Evolutionary conservation across 2,329 filamentous ascomycete species (phyloP).

Genomic region (Epichloe aotearoae): DNA sequence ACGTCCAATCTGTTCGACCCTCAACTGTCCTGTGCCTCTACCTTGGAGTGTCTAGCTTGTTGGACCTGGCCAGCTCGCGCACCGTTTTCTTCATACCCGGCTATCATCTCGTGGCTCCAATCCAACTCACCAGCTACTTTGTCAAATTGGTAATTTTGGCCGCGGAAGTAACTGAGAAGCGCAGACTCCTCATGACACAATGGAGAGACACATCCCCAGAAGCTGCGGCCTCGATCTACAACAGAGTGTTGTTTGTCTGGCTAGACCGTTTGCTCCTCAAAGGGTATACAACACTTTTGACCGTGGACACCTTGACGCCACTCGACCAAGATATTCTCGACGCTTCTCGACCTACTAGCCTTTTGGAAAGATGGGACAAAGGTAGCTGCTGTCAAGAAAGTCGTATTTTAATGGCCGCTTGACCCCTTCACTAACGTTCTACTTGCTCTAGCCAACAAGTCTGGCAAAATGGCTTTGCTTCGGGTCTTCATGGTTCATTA

Average conservation of each 20-base stretch:
- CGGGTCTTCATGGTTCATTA: constrained; percentile 13
- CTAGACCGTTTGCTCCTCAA: not conserved
- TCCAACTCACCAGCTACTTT: constrained; percentile 14
- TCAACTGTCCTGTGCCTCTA: constrained; percentile 19
- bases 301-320: not conserved
- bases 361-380: not conserved
- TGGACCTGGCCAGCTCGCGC: constrained; percentile 19
- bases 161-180: constrained; percentile 1
- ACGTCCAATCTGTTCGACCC: constrained; percentile 18
- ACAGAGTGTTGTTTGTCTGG: constrained; percentile 1
- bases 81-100: constrained; percentile 18
- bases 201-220: constrained; percentile 1
- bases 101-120: constrained; percentile 9
- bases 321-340: constrained; percentile 1
- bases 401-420: not conserved
- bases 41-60: constrained; percentile 17
- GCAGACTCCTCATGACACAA: not conserved
- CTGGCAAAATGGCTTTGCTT: constrained; percentile 12
- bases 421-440: not conserved
- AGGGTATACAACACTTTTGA: not conserved
- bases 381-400: not conserved
- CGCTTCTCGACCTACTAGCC: not conserved
- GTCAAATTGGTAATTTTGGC: constrained; percentile 17
- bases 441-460: constrained; percentile 8
- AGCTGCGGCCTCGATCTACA: not conserved